Evolutionary conservation across 352 stramenopile species (phyloP).

Genomic region (Globisporangium carolinianum): DNA sequence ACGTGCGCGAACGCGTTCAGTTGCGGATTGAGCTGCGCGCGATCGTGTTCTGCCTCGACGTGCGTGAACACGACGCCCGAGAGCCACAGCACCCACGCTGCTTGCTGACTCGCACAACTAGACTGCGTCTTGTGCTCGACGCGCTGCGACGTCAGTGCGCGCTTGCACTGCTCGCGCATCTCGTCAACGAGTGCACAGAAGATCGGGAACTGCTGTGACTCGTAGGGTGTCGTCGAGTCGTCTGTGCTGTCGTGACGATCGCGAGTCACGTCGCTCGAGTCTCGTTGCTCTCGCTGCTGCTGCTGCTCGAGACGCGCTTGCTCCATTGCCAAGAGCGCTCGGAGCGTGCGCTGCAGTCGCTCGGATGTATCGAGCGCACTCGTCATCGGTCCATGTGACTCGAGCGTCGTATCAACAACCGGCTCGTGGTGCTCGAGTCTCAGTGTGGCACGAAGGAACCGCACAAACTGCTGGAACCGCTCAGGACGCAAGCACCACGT

Average conservation of each 20-base stretch:
- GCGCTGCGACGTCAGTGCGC: neutral
- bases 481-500: constrained; percentile 14
- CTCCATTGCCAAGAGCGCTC: constrained; percentile 4
- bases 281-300: no score
- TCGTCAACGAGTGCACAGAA: constrained; percentile 21
- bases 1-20: neutral
- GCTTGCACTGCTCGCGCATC: constrained; percentile 11
- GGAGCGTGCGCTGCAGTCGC: constrained; percentile 1
- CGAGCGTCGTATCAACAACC: neutral
- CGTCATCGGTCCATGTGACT: neutral
- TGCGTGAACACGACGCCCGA: constrained; percentile 14
- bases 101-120: constrained; percentile 4
- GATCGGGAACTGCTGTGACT: constrained; percentile 9
- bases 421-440: constrained; percentile 22
- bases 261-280: no score
- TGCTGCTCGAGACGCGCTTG: neutral
- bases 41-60: neutral
- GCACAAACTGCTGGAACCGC: constrained; percentile 10
- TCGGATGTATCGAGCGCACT: neutral
- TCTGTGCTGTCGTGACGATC: no score
- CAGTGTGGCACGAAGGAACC: constrained; percentile 19
- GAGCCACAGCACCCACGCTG: constrained; percentile 28
- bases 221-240: no score
- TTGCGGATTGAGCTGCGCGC: neutral
- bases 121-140: neutral